A percentile compares a stretch with the other conserved stretches of the same genome.
Conservation (phyloP, 495 filamentous ascomycete species). For the Talaromyces borbonicus region DNA sequence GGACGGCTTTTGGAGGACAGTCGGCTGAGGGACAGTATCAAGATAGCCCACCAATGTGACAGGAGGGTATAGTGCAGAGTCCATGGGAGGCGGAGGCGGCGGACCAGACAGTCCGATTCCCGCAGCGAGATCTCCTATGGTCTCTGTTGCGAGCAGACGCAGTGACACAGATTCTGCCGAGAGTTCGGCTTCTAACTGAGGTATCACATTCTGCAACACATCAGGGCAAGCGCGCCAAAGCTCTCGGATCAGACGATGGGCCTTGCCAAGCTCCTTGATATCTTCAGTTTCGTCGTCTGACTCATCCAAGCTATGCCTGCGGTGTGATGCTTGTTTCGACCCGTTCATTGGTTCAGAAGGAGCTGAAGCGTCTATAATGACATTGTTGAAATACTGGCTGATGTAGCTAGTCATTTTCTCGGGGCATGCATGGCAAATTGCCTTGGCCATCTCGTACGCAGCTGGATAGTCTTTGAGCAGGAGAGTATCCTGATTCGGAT, state of each 20-base stretch:
- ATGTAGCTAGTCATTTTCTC: slow-evolving; percentile 92
- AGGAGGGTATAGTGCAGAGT: slow-evolving; percentile 73
- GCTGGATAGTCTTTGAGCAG: slow-evolving; percentile 76
- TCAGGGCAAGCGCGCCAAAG: slow-evolving; percentile 87
- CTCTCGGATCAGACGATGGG: slow-evolving; percentile 80
- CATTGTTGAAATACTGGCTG: slow-evolving; percentile 94
- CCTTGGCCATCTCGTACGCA: slow-evolving; percentile 93
- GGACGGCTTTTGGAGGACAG: slow-evolving; percentile 63
- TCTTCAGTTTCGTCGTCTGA: slow-evolving; percentile 79
- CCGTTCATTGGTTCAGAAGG: slow-evolving; percentile 23
- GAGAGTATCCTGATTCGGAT: slow-evolving; percentile 70
- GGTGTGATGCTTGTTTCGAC: slow-evolving; percentile 30
- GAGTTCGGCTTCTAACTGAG: slow-evolving; percentile 86
- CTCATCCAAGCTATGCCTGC: slow-evolving; percentile 49
- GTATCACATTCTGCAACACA: slow-evolving; percentile 86
- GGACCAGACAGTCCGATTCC: slow-evolving; percentile 86
- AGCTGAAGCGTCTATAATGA: slow-evolving; percentile 79
- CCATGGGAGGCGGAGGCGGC: slow-evolving; percentile 58
- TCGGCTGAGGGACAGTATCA: slow-evolving; percentile 41
- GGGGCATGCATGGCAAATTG: slow-evolving; percentile 78
- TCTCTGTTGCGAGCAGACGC: slow-evolving; percentile 80
- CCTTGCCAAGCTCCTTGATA: slow-evolving; percentile 76
- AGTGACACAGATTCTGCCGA: slow-evolving; percentile 81
- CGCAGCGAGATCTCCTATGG: slow-evolving; percentile 84
- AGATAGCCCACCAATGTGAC: slow-evolving; percentile 52